These are phyloP conservation scores for Iberis pinnata DNA, from an alignment of 345 rosid species.

Conservation along the genomic window DNA sequence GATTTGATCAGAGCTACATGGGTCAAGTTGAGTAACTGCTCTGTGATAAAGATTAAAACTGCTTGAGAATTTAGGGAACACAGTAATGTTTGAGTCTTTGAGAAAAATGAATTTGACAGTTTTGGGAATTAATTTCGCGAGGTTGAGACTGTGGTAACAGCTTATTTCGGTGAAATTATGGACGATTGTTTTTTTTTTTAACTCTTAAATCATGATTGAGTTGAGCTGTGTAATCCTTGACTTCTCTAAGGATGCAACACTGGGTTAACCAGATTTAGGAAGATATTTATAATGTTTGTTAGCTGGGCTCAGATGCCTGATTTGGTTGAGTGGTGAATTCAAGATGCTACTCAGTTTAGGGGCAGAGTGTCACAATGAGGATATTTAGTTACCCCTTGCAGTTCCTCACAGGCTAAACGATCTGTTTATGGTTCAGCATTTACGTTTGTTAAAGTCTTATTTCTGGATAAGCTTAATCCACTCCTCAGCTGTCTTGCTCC, in stretches of 20 bases:
- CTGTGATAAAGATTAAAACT: conserved; percentile 22
- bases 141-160: conserved; percentile 20
- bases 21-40: conserved; percentile 47
- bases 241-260: conserved; percentile 10
- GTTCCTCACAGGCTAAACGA: background rate
- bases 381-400: conserved; percentile 5
- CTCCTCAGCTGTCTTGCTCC: conserved; percentile 9
- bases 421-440: conserved; percentile 9
- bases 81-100: conserved; percentile 27
- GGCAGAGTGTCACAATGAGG: conserved; percentile 1
- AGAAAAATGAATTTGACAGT: conserved; percentile 17
- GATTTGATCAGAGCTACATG: conserved; percentile 43
- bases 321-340: conserved; percentile 2
- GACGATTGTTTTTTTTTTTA: too few relatives aligned
- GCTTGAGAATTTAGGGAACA: conserved; percentile 27
- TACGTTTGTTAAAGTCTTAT: conserved; percentile 1
- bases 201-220: too few relatives aligned
- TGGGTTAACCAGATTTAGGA: conserved; percentile 12
- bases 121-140: conserved; percentile 30
- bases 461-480: conserved; percentile 3
- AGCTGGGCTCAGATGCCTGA: conserved; percentile 2
- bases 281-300: conserved; percentile 23
- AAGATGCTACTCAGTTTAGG: conserved; percentile 19
- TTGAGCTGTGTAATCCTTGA: conserved; percentile 2
- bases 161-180: conserved; percentile 19